Base-by-base conservation (phyloP, 768 basidiomycete genomes). In the Rhizopogon vulgaris region DNA sequence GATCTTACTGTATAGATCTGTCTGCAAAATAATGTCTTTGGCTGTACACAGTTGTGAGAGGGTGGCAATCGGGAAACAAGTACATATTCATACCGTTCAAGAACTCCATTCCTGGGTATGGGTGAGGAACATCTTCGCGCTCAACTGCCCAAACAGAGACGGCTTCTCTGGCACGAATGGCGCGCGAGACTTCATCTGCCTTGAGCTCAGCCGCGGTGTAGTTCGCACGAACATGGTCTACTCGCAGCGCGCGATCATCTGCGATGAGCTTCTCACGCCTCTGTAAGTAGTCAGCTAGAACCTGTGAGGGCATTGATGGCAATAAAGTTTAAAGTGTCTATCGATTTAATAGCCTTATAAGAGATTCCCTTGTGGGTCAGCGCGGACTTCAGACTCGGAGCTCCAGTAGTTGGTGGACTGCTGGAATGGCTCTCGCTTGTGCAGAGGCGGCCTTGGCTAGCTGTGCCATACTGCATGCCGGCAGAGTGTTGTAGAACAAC, bases 41-140 rank as follows among this genome's bases (percentile, higher is more conserved):
- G 71, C 68, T 67, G 59, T 25, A 27, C 18, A 27, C 17, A 38
- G 38, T 53, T 24, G 25, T 45, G 40, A 24, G 36, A 39, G 10
- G 27, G 24, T 18, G 41, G 24, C 4, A 49, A 18, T 14, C 18
- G 8, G 1, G 48, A 18, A 9, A 41, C 3, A 6, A 6, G 38
- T 36, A 17, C 43, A 10, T 1, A 11, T 34, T 2, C 60, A 36
- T 57, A 82, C 84, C 84, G 45, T 83, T 85, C 56, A 87, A 63
- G 58, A 87, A 89, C 55, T 79, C 84, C 84, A 86, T 87, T 30
- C 87, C 87, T 38, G 85, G 85, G 56, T 85, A 87, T 1, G 79
- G 71, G 55, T 86, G 79, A 17, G 75, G 77, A 36, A 80, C 68
- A 9, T 72, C 73, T 15, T 75, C 69, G 55, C 77, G 68, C n/a